Percentiles rank a stretch among this genome's conserved stretches.
Evolutionary conservation across 768 basidiomycete species (phyloP).

Genomic region (Trametes cinnabarina): DNA sequence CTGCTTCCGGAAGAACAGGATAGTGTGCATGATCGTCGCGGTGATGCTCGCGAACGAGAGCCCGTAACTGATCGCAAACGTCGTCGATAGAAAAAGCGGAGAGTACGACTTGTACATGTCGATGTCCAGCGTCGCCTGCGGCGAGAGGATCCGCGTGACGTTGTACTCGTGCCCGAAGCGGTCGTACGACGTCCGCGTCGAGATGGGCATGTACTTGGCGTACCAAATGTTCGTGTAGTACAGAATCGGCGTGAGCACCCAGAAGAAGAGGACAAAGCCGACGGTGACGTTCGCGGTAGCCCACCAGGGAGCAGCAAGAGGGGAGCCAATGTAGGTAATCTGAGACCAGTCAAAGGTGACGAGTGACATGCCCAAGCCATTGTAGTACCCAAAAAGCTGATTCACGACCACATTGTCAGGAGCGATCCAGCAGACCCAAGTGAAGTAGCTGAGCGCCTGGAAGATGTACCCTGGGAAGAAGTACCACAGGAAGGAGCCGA

Average conservation of each 20-base stretch:
- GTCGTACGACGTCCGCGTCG: conserved; percentile 39
- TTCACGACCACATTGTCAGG: conserved; percentile 70
- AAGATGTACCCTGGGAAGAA: conserved; percentile 76
- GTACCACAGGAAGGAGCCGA: conserved; percentile 44
- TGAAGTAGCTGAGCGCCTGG: conserved; percentile 40
- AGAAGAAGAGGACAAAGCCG: conserved; percentile 70
- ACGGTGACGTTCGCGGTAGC: conserved; percentile 66
- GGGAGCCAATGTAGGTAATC: conserved; percentile 66
- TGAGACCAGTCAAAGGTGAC: conserved; percentile 81
- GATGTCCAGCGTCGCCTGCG: conserved; percentile 35
- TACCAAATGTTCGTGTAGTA: conserved; percentile 72
- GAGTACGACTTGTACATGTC: conserved; percentile 43
- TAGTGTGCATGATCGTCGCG: conserved; percentile 67
- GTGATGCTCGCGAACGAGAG: conserved; percentile 81
- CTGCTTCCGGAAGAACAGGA: conserved; percentile 75
- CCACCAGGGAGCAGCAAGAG: conserved; percentile 83
- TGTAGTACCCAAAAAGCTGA: conserved; percentile 65
- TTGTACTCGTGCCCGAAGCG: conserved; percentile 43
- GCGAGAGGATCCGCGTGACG: conserved; percentile 40
- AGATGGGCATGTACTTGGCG: conserved; percentile 62
- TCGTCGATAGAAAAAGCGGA: conserved; percentile 50
- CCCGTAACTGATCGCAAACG: conserved; percentile 78
- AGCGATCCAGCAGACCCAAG: conserved; percentile 64
- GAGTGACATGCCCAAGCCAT: conserved; percentile 54
- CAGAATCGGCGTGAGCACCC: conserved; percentile 58